phyloP scores from a whole-genome alignment of 2,329 filamentous ascomycete genomes.

The Clonostachys sp. region DNA sequence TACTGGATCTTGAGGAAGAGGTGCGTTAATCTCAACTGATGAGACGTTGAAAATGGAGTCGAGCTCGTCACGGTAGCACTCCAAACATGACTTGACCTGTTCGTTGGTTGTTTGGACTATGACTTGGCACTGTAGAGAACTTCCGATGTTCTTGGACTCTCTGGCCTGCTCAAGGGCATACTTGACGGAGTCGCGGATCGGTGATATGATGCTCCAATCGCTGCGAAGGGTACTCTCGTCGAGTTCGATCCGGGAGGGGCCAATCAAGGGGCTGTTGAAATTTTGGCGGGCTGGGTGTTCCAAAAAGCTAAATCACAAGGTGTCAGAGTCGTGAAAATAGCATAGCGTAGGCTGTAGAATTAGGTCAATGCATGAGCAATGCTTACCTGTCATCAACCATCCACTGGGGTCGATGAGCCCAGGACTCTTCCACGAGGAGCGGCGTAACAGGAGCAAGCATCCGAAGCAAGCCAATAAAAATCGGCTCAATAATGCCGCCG shows the following conservation, averaged over 20 bases:
- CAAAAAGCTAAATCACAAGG: slow-evolving; percentile 11
- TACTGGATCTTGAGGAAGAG: slow-evolving; percentile 15
- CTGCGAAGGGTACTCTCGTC: slow-evolving; percentile 31
- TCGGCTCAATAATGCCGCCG: slow-evolving; percentile 56
- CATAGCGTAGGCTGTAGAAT: neutral
- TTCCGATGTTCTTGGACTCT: slow-evolving; percentile 67
- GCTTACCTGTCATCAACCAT: slow-evolving; percentile 46
- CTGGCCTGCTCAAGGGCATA: slow-evolving; percentile 70
- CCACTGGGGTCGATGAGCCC: slow-evolving; percentile 68
- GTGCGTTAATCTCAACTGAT: slow-evolving; percentile 44
- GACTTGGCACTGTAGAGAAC: slow-evolving; percentile 64
- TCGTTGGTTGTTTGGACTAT: neutral
- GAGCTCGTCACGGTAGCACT: slow-evolving; percentile 45
- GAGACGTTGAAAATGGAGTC: slow-evolving; percentile 67
- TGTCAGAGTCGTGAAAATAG: neutral
- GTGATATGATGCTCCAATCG: slow-evolving; percentile 42
- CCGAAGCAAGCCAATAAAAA: slow-evolving; percentile 68
- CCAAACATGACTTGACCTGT: slow-evolving; percentile 21
- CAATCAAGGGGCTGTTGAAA: slow-evolving; percentile 37
- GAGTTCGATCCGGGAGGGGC: slow-evolving; percentile 27
- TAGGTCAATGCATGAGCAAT: neutral
- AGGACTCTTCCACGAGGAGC: slow-evolving; percentile 81
- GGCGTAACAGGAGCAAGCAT: slow-evolving; percentile 82
- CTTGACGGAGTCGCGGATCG: slow-evolving; percentile 66
- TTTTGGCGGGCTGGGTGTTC: slow-evolving; percentile 40